Evolutionary conservation across 1,284 basidiomycete species (phyloP), one percentile per base, ranked within the genome.

Genomic region (Sanghuangporus sanghuang): DNA sequence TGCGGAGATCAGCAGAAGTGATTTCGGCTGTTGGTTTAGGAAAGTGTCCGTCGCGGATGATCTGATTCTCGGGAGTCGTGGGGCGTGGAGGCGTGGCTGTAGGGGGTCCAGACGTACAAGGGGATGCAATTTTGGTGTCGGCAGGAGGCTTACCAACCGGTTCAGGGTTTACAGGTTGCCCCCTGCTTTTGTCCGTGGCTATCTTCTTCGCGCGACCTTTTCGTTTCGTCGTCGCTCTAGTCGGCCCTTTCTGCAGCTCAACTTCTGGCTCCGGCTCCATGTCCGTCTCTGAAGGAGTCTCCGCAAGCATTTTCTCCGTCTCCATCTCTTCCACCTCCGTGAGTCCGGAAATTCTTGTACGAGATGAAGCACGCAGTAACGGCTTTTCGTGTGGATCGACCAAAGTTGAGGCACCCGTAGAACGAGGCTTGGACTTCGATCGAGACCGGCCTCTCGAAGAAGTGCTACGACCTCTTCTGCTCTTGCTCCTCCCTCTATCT

Each of bases 341-440:
- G 4, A 42, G 50, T 16, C 42, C 57, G 18, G 62, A 44, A 21
- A 55, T 42, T 12, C 46, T 42, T 7, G 61, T 16, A 16, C 62
- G 48, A 35, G 56, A 59, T 27, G 49, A 38, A 23, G 64, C 56
- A 11, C 59, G 61, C 18, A 52, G 36, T n/a, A 52, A 55, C 5
- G 60, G 60, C 21, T 46, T 65, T 39, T 62, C 38, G 14, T 55
- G 59, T 11, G 60, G 48, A 21, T 53, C 42, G 12, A 57, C 55
- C 61, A 44, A 49, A 35, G 55, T 52, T 42, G 53, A 53, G 2
- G 39, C 35, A 23, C 38, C 39, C 23, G 52, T 38, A 39, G 9
- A 32, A 6, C 59, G 65, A 21, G 61, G 46, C 14, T 35, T 63
- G 18, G 52, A 55, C 56, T 62, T 67, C 44, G 50, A 65, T 42